Evolutionary conservation across 768 basidiomycete genomes (phyloP).

Genomic region (Leucogyrophana mollusca): DNA sequence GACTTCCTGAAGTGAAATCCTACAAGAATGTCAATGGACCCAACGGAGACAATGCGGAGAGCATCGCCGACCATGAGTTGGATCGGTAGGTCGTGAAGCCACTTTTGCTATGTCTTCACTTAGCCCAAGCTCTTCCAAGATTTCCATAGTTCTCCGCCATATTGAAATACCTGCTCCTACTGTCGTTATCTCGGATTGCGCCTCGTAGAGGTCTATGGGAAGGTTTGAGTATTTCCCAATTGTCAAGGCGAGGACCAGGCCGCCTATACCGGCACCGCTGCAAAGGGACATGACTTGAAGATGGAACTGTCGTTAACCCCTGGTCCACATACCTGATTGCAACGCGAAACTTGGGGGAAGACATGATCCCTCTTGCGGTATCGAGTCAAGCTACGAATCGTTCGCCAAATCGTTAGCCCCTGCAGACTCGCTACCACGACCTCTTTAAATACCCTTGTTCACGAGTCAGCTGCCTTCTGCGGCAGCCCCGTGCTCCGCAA

Average conservation of each 20-base stretch:
- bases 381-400: no score
- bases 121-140: conserved; percentile 40
- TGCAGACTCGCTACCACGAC: no score
- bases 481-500: no score
- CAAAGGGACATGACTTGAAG: neutral
- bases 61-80: conserved; percentile 2
- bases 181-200: conserved; percentile 32
- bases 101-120: conserved; percentile 14
- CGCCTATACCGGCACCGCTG: conserved; percentile 30
- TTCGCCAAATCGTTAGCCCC: no score
- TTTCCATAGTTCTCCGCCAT: conserved; percentile 44
- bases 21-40: neutral
- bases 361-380: no score
- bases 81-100: conserved; percentile 12
- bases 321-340: conserved; percentile 5
- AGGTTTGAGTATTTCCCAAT: conserved; percentile 29
- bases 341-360: conserved; percentile 7
- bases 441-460: no score
- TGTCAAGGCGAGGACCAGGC: conserved; percentile 36
- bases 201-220: conserved; percentile 42
- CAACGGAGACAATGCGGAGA: no score
- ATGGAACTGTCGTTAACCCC: neutral
- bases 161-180: conserved; percentile 42
- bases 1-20: conserved; percentile 3
- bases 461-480: no score